Evolutionary conservation across 2,329 filamentous ascomycete species (phyloP).

Genomic region (Microdochium bolleyi): DNA sequence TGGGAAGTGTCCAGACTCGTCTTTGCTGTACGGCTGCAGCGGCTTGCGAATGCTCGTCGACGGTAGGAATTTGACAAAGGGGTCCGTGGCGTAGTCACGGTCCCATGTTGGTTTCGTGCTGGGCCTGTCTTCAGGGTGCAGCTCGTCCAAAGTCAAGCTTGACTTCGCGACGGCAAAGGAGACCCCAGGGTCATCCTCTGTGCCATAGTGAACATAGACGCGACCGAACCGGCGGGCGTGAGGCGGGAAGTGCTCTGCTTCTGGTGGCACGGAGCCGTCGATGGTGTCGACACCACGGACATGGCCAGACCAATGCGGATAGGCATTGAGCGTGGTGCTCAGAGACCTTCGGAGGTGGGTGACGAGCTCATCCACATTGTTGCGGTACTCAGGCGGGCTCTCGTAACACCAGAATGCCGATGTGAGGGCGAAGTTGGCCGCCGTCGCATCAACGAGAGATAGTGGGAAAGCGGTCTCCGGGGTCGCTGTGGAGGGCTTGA

Average conservation of each 20-base stretch:
- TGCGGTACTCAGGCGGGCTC: background rate
- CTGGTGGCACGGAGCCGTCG: background rate
- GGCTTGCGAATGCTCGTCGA: background rate
- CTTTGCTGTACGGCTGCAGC: background rate
- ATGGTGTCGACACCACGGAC: background rate
- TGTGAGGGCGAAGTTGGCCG: background rate
- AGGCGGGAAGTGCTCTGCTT: background rate
- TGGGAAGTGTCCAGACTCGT: background rate
- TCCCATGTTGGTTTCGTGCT: background rate
- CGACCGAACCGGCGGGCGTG: background rate
- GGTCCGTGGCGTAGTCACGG: background rate
- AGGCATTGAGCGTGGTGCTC: background rate
- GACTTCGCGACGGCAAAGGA: background rate
- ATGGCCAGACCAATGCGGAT: background rate
- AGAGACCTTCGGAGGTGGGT: background rate
- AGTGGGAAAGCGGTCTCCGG: background rate
- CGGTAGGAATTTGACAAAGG: background rate
- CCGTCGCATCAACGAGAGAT: background rate
- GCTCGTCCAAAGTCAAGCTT: background rate
- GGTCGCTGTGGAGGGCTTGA: background rate
- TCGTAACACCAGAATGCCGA: background rate
- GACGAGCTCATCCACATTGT: background rate
- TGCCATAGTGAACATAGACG: background rate
- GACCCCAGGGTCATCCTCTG: background rate
- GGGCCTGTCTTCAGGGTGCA: background rate